Percentiles rank a stretch among this genome's conserved stretches.
phyloP scores from a whole-genome alignment of 257 asterid genomes.

The Solanum pimpinellifolium region DNA sequence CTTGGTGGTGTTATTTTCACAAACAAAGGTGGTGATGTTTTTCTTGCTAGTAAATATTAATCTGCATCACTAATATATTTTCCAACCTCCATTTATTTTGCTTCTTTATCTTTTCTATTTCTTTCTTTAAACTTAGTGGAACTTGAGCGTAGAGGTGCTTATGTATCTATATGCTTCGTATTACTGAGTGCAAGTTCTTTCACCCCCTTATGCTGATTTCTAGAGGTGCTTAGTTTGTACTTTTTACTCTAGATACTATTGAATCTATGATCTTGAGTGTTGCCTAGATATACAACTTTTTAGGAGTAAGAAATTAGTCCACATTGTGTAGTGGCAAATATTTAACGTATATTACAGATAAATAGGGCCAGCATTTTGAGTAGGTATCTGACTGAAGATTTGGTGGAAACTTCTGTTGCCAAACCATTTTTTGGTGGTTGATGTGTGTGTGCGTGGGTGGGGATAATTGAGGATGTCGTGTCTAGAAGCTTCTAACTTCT shows the following conservation, averaged over 20 bases:
- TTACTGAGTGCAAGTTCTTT: not conserved
- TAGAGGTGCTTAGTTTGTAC: not conserved
- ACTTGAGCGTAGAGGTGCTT: not conserved
- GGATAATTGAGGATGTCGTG: not conserved
- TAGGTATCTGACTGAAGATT: not conserved
- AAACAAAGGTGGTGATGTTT: slow-evolving; percentile 35
- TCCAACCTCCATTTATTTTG: not conserved
- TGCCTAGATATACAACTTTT: not conserved
- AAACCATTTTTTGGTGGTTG: not conserved
- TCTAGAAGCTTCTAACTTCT: not conserved
- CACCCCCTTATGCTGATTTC: not conserved
- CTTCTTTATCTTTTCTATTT: not conserved
- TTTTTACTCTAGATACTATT: not conserved
- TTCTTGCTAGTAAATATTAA: not conserved
- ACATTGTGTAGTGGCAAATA: not conserved
- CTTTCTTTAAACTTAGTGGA: not conserved
- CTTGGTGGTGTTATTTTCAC: slow-evolving; percentile 59
- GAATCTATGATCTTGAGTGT: not conserved
- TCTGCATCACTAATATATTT: not conserved
- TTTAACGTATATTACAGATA: not conserved
- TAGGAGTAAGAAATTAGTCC: not conserved
- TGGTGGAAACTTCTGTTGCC: not conserved
- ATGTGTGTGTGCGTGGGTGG: not conserved
- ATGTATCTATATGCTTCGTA: not conserved
- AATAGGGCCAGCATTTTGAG: not conserved